Conservation (phyloP, 192 early-diverging fungal species). For the Coemansia furcata region DNA sequence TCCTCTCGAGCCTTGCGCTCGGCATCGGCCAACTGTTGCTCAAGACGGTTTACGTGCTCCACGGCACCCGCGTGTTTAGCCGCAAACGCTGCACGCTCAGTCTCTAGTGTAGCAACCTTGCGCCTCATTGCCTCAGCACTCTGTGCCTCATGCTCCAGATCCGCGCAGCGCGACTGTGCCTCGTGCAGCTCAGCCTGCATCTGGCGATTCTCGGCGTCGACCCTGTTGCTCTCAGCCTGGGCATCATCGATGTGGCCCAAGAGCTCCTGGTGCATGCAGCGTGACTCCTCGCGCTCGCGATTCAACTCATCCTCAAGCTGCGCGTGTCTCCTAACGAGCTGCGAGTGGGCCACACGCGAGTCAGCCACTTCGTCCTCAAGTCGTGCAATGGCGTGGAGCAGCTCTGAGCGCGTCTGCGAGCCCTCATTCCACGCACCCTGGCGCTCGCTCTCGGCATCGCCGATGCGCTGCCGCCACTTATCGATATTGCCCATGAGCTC, state of each 20-base stretch:
- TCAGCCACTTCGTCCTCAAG: conserved; percentile 30
- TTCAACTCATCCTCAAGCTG: not conserved
- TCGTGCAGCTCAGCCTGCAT: conserved; percentile 18
- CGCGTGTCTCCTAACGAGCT: not conserved
- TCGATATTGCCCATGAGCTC: conserved; percentile 29
- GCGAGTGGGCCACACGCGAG: not conserved
- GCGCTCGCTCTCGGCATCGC: conserved; percentile 37
- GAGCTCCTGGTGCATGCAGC: conserved; percentile 11
- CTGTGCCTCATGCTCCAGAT: conserved; percentile 1
- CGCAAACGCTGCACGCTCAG: conserved; percentile 4
- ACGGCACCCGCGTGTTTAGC: not conserved
- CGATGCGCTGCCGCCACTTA: conserved; percentile 42
- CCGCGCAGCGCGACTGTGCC: not conserved
- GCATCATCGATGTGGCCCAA: conserved; percentile 5
- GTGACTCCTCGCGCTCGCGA: conserved; percentile 1
- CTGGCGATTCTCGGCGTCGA: conserved; percentile 22
- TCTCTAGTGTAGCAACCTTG: not conserved
- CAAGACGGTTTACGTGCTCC: conserved; percentile 5
- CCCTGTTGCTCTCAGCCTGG: conserved; percentile 4
- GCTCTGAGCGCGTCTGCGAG: conserved; percentile 32
- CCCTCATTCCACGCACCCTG: conserved; percentile 43
- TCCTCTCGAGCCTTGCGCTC: not conserved
- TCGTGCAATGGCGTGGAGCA: conserved; percentile 22
- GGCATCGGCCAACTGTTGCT: not conserved
- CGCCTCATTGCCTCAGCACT: not conserved